Percentiles rank a stretch among this genome's conserved stretches.
These are phyloP conservation scores for Pueraria montana DNA, from an alignment of 306 rosid genomes.

Conservation along the genomic window DNA sequence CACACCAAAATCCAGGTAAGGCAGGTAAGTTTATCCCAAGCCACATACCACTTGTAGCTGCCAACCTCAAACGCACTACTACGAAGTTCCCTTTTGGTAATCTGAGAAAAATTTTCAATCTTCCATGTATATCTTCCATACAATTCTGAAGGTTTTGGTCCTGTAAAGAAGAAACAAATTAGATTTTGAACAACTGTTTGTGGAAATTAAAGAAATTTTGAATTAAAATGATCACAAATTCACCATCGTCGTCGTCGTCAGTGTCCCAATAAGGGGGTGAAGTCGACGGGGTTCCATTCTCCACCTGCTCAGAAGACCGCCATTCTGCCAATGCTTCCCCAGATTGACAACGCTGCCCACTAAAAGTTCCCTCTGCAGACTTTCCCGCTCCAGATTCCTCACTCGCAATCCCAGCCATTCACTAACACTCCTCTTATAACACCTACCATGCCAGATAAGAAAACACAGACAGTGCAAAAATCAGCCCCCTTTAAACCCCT, in stretches of 20 bases:
- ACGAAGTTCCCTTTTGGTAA: slow-evolving; percentile 96
- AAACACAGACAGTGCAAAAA: slow-evolving; percentile 40
- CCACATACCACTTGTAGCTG: slow-evolving; percentile 90
- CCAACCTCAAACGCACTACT: slow-evolving; percentile 98
- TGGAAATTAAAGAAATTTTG: not conserved
- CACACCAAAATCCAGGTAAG: not conserved
- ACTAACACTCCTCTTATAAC: slow-evolving; percentile 59
- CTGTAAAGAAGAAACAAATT: slow-evolving; percentile 54
- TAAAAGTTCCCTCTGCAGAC: slow-evolving; percentile 76
- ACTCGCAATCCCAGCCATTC: slow-evolving; percentile 83
- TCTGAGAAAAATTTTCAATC: slow-evolving; percentile 97
- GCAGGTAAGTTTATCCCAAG: slow-evolving; percentile 29
- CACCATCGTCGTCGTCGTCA: slow-evolving; percentile 93
- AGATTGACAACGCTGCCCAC: slow-evolving; percentile 84
- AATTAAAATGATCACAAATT: slow-evolving; percentile 43
- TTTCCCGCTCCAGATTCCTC: slow-evolving; percentile 89
- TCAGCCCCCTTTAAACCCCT: slow-evolving; percentile 41
- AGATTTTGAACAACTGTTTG: slow-evolving; percentile 26
- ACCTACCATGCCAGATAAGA: slow-evolving; percentile 47
- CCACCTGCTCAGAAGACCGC: slow-evolving; percentile 99
- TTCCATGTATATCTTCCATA: slow-evolving; percentile 97
- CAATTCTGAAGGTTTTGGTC: slow-evolving; percentile 88
- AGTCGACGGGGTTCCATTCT: slow-evolving; percentile 90
- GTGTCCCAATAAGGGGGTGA: slow-evolving; percentile 99
- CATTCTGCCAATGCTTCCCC: slow-evolving; percentile 98